A percentile compares a stretch with the other conserved stretches of the same genome.
Evolutionary conservation across 208 protist species (phyloP).

Genomic region (Herpetomonas samuelpessoai): DNA sequence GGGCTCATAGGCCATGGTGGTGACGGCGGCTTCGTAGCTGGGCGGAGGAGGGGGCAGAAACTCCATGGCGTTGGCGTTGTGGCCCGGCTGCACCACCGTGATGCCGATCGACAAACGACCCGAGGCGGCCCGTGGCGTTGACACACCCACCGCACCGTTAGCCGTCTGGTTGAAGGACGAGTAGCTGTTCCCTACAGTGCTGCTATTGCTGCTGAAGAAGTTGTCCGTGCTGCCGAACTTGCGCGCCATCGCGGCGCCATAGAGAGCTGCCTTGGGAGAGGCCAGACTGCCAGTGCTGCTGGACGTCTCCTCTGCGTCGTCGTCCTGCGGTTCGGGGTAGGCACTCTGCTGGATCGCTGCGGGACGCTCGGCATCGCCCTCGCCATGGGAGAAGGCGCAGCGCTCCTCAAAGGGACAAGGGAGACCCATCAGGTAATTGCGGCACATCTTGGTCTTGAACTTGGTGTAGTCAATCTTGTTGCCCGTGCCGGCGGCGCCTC

Average conservation of each 20-base stretch:
- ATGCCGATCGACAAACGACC: too few species aligned
- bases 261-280: background rate
- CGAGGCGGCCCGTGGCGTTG: too few species aligned
- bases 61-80: background rate
- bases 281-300: constrained; percentile 15
- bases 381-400: constrained; percentile 88
- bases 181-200: constrained; percentile 3
- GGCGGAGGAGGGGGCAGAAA: constrained; percentile 47
- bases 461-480: constrained; percentile 81
- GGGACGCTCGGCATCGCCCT: constrained; percentile 18
- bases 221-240: constrained; percentile 8
- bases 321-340: background rate
- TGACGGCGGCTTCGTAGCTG: constrained; percentile 55
- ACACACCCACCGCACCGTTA: too few species aligned
- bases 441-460: constrained; percentile 87
- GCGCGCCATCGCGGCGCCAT: background rate
- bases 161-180: background rate
- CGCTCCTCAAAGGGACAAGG: constrained; percentile 76
- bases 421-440: constrained; percentile 67
- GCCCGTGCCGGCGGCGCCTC: constrained; percentile 23
- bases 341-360: constrained; percentile 9
- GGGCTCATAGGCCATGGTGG: constrained; percentile 7
- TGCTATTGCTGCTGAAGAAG: background rate
- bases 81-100: background rate
- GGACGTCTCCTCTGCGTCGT: background rate